Evolutionary conservation across 345 rosid genomes (phyloP).

Genomic region (Eucalyptus erythrocorys): DNA sequence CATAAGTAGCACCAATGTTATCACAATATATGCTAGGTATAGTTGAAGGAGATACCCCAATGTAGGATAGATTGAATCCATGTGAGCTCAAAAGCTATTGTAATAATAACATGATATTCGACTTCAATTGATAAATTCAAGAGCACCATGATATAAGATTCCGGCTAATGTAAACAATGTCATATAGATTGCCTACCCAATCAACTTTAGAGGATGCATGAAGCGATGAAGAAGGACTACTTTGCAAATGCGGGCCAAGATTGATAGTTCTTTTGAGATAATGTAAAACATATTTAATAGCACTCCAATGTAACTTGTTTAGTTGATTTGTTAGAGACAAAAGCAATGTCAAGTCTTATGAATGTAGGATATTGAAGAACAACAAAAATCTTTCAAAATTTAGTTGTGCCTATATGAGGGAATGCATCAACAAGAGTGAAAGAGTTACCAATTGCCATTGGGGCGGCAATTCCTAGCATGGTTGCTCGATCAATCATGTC

Average conservation of each 20-base stretch:
- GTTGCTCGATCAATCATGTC: rapidly evolving
- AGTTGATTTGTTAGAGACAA: too few relatives aligned
- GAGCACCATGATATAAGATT: rapidly evolving
- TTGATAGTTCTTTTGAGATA: too few relatives aligned
- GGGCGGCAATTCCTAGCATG: too few relatives aligned
- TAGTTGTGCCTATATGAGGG: too few relatives aligned
- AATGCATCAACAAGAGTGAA: too few relatives aligned
- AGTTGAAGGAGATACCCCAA: background rate
- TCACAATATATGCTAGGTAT: background rate
- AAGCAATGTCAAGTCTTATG: too few relatives aligned
- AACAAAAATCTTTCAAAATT: rapidly evolving
- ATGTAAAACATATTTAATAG: too few relatives aligned
- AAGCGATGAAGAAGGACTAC: too few relatives aligned
- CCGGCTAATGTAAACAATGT: rapidly evolving
- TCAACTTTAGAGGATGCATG: too few relatives aligned
- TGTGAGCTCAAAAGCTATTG: rapidly evolving
- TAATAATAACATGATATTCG: rapidly evolving
- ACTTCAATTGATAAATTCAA: background rate
- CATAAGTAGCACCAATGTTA: background rate
- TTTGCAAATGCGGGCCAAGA: rapidly evolving
- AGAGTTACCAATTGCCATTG: too few relatives aligned
- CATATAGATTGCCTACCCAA: too few relatives aligned
- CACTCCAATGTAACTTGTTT: rapidly evolving
- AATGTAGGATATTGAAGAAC: too few relatives aligned
- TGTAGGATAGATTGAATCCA: background rate